phyloP scores from a whole-genome alignment of 352 stramenopile species.

The Phytophthora ohioensis region DNA sequence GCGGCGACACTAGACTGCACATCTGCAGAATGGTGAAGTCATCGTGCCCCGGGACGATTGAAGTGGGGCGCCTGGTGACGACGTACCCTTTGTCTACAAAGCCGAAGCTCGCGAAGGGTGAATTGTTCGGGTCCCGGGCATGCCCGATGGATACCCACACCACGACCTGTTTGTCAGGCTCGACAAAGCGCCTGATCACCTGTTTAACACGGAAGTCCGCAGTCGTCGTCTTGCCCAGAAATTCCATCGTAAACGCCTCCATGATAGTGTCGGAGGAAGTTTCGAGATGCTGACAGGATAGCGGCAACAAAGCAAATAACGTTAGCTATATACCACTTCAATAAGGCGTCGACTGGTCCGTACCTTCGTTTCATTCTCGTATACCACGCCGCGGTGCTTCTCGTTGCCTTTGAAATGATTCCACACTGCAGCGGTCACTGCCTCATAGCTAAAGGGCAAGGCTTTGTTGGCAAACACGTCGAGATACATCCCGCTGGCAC shows the following conservation, averaged over 20 bases:
- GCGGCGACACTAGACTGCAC: slow-evolving; percentile 62
- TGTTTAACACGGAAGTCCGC: slow-evolving; percentile 50
- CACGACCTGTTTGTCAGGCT: slow-evolving; percentile 49
- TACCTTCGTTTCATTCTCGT: slow-evolving; percentile 45
- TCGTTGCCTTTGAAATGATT: slow-evolving; percentile 47
- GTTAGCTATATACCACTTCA: slow-evolving; percentile 19
- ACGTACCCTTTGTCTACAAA: slow-evolving; percentile 75
- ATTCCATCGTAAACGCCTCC: slow-evolving; percentile 55
- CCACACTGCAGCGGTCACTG: slow-evolving; percentile 38
- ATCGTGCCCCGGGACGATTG: slow-evolving; percentile 26
- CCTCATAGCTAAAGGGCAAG: slow-evolving; percentile 40
- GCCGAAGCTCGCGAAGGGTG: slow-evolving; percentile 46
- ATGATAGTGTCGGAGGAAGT: slow-evolving; percentile 53
- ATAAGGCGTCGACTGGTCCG: neutral
- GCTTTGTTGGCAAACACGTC: slow-evolving; percentile 50
- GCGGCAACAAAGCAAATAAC: neutral
- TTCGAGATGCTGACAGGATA: slow-evolving; percentile 26
- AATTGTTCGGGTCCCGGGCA: slow-evolving; percentile 32
- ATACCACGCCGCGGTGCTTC: slow-evolving; percentile 43
- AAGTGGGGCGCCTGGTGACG: slow-evolving; percentile 52
- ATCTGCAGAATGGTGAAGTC: slow-evolving; percentile 63
- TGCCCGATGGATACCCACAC: slow-evolving; percentile 51
- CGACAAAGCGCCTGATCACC: slow-evolving; percentile 48
- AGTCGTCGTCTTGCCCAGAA: slow-evolving; percentile 40
- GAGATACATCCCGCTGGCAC: slow-evolving; percentile 41